These are phyloP conservation scores for Suaeda aralocaspica DNA, from an alignment of 148 eudicot species.

Conservation along the genomic window DNA sequence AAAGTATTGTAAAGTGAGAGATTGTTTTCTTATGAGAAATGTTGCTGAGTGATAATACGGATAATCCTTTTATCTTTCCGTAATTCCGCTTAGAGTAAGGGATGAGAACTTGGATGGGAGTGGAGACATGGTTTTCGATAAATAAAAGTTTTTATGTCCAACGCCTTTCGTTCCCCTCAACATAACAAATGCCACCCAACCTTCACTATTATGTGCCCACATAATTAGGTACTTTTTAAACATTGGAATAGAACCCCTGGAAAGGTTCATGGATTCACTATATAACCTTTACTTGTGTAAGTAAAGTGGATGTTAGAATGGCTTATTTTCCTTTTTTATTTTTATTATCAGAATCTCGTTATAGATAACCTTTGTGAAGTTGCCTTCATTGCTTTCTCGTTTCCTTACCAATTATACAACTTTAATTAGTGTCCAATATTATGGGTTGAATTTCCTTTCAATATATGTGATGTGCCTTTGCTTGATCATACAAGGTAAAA, in stretches of 20 bases:
- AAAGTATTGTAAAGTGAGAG: too few species aligned
- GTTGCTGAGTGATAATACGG: neutral
- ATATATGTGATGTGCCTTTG: neutral
- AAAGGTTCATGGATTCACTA: neutral
- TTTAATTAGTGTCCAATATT: too few species aligned
- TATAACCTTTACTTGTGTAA: neutral
- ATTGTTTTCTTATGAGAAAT: neutral
- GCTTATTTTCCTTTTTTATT: neutral
- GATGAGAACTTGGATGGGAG: neutral
- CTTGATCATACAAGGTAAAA: neutral
- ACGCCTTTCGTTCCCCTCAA: neutral
- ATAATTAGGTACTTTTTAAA: neutral
- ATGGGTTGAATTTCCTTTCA: neutral
- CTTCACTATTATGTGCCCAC: neutral
- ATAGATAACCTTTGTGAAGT: neutral
- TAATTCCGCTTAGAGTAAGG: neutral
- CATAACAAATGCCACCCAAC: neutral
- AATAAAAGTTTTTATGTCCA: neutral
- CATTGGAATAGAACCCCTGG: neutral
- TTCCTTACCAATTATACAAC: neutral
- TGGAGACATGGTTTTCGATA: neutral
- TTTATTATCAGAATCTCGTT: neutral
- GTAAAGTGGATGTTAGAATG: neutral
- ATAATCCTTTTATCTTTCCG: neutral
- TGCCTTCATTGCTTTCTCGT: neutral